Evolutionary conservation across 2,329 filamentous ascomycete species (phyloP), one percentile per base, ranked within the genome.

Genomic region (Mollisiaceae sp.): DNA sequence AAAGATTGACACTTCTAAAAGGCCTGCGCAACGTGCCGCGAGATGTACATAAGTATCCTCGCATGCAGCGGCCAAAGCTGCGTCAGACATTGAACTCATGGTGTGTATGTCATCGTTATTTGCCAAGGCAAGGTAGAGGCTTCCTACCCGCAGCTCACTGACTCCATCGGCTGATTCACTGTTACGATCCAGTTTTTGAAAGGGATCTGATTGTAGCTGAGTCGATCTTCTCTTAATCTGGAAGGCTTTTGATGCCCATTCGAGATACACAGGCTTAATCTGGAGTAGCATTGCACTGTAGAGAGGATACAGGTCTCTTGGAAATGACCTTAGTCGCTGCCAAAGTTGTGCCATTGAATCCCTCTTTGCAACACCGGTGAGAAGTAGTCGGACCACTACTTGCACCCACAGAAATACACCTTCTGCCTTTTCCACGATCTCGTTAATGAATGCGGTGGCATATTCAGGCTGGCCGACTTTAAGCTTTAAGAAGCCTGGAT

Each of bases 361-460:
- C 15, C 32, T 14, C 2, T 55, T 55, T 27, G 24, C 12, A 2
- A 55, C 11, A 11, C 50, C 50, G 15, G 11, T 36, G 11, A 55
- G 50, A 32, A 55, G 50, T 15, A n/a, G 32, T 36, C 32, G 24
- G 15, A 36, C 32, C 6, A 55, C 50, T 15, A 55, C 24, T n/a
- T 15, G 24, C 50, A 55, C 50, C 50, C 50, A 55, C 2, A 55
- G 50, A n/a, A 55, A 55, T 32, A 55, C 15, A 32, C 50, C 50
- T 15, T 55, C 32, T 8, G 50, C 50, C 50, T 55, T 55, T 55
- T 36, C 32, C 11, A 55, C 22, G 11, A 35, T 55, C 43, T 47
- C 43, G 18, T 47, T 11, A 20, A 47, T 47, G n/a, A 47, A 2
- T 20, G 43, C 11, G 18, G 43, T 4, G 11, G 18, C 43, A 22